Percentiles rank a stretch among this genome's conserved stretches.
Conservation (phyloP, 306 rosid genomes). For the Sicyos edulis region DNA sequence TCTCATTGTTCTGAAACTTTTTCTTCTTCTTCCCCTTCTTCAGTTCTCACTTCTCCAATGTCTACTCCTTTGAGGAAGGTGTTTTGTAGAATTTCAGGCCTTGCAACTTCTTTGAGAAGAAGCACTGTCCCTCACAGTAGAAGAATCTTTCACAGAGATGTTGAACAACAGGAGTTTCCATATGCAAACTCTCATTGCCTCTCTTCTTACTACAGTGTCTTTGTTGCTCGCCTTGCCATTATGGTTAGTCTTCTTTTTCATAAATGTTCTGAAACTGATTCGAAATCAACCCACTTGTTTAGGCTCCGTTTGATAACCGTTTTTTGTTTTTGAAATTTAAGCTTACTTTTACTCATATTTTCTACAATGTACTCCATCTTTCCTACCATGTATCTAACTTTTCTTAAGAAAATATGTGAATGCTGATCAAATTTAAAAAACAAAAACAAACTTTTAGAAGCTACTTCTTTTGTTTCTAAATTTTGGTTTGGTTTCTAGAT, state of each 20-base stretch:
- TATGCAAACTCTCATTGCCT: slow-evolving; percentile 61
- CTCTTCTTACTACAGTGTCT: slow-evolving; percentile 92
- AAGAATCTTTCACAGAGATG: slow-evolving; percentile 74
- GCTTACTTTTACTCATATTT: too few species aligned
- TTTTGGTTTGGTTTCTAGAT: too few species aligned
- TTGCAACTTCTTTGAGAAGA: slow-evolving; percentile 39
- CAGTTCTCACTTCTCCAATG: slow-evolving; percentile 37
- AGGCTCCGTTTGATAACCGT: too few species aligned
- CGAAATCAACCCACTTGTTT: slow-evolving; percentile 4
- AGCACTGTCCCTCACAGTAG: slow-evolving; percentile 36
- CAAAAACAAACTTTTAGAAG: too few species aligned
- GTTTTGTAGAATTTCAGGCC: slow-evolving; percentile 45
- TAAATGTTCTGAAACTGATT: slow-evolving; percentile 8
- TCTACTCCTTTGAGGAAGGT: slow-evolving; percentile 36
- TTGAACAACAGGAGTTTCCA: slow-evolving; percentile 80
- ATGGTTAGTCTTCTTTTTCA: slow-evolving; percentile 51
- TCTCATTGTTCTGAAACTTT: slow-evolving; percentile 31
- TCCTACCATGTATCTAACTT: too few species aligned
- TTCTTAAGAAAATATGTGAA: too few species aligned
- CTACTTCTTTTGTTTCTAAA: too few species aligned
- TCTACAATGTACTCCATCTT: too few species aligned
- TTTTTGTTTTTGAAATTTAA: too few species aligned
- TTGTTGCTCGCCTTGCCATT: slow-evolving; percentile 90
- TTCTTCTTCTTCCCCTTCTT: slow-evolving; percentile 32
- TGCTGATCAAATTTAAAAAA: too few species aligned